A percentile compares a stretch with the other conserved stretches of the same genome.
phyloP scores from a whole-genome alignment of 2,329 filamentous ascomycete genomes.

The Sporothrix variecibatus region DNA sequence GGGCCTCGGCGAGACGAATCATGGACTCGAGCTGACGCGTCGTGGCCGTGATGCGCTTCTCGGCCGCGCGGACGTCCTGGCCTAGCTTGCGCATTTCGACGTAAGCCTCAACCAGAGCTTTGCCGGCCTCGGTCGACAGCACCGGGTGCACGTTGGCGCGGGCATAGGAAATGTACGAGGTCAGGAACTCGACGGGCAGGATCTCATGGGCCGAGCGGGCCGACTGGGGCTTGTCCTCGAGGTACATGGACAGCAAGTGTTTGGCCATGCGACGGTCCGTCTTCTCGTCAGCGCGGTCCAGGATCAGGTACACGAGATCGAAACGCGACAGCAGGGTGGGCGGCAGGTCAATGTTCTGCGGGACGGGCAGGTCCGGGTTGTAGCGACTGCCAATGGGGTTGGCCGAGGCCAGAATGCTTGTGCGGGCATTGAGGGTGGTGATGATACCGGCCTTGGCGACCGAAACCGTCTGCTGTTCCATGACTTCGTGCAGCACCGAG shows the following conservation, averaged over 20 bases:
- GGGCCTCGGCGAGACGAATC: constrained; percentile 94
- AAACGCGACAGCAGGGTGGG: constrained; percentile 94
- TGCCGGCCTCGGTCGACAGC: constrained; percentile 77
- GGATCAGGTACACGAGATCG: constrained; percentile 93
- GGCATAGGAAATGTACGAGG: constrained; percentile 95
- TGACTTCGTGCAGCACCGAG: constrained; percentile 82
- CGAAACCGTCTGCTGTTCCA: constrained; percentile 85
- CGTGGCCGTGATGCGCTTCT: constrained; percentile 96
- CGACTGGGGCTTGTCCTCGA: constrained; percentile 90
- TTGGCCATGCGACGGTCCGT: constrained; percentile 85
- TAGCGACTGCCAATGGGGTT: constrained; percentile 98
- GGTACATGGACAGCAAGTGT: constrained; percentile 93
- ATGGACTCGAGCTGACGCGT: constrained; percentile 96
- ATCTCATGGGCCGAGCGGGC: constrained; percentile 74
- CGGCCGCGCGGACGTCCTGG: constrained; percentile 79
- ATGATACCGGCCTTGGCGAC: constrained; percentile 92
- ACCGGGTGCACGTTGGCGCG: constrained; percentile 81
- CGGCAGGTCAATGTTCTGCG: constrained; percentile 96
- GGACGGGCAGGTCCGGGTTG: constrained; percentile 91
- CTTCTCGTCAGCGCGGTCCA: constrained; percentile 90
- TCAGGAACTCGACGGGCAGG: constrained; percentile 90
- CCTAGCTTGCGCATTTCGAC: constrained; percentile 94
- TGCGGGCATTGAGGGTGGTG: constrained; percentile 92
- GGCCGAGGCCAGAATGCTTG: constrained; percentile 92
- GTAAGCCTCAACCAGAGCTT: constrained; percentile 82